phyloP scores from a whole-genome alignment of 1,284 basidiomycete genomes.

The Ceratobasidium sp. region DNA sequence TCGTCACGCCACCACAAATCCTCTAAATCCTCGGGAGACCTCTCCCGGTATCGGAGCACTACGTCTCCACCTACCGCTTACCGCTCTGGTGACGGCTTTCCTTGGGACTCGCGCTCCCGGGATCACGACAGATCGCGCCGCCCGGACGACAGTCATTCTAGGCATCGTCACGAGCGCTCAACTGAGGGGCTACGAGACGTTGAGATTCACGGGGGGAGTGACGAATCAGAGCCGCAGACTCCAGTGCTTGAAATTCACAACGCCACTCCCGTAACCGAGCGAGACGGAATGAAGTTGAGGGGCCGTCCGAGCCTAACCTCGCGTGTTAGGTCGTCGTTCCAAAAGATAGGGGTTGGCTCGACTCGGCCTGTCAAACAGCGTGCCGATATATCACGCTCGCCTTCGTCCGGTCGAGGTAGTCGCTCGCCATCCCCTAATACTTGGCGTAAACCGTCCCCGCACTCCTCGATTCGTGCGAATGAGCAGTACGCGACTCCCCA shows the following conservation, averaged over 20 bases:
- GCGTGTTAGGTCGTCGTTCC: constrained; percentile 35
- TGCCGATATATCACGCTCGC: constrained; percentile 40
- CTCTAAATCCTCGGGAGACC: constrained; percentile 4
- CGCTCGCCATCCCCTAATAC: constrained; percentile 39
- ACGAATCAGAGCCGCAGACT: constrained; percentile 33
- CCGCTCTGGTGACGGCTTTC: constrained; percentile 20
- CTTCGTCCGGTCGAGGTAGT: constrained; percentile 28
- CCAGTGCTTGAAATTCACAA: constrained; percentile 38
- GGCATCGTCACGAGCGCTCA: constrained; percentile 18
- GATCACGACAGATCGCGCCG: constrained; percentile 6
- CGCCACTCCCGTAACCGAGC: constrained; percentile 36
- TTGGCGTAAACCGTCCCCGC: constrained; percentile 41
- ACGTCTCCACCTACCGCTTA: constrained; percentile 30
- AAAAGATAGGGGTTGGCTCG: constrained; percentile 29
- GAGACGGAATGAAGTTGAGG: constrained; percentile 11
- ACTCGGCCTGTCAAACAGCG: constrained; percentile 33
- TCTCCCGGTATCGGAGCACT: background rate
- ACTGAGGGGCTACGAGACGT: constrained; percentile 7
- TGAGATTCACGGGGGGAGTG: constrained; percentile 30
- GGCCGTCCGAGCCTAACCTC: constrained; percentile 22
- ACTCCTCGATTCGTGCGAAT: constrained; percentile 38
- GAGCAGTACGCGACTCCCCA: constrained; percentile 37
- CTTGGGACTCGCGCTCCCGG: constrained; percentile 13
- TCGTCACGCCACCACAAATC: constrained; percentile 8
- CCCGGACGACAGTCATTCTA: constrained; percentile 3